Evolutionary conservation across 108 stramenopile species (phyloP), one percentile per base, ranked within the genome.

Genomic region (Pseudonitzschia multistriata): DNA sequence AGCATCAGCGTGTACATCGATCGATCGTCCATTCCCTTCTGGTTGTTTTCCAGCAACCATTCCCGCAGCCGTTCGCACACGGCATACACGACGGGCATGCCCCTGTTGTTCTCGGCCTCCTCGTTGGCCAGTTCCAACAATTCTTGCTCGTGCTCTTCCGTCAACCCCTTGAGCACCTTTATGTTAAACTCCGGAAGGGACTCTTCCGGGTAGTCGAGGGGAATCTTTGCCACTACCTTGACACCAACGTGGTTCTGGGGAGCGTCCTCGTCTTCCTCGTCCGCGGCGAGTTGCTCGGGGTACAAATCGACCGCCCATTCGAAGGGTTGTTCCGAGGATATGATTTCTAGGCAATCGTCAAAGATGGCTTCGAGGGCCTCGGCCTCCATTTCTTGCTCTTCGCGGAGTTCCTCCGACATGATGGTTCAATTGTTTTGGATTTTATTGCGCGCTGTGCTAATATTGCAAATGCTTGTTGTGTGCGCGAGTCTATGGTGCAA

Each of bases 1-100:
- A 91, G 83, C 91, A 92, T 95, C 71, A 90, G 91, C 1, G 91
- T 91, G 73, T 91, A 85, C 91, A 92, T 92, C 27, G 78, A 80
- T 8, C 76, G 68, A 79, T 95, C 94, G 74, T 92, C 94, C 73
- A 89, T 70, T n/a, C 94, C 94, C 78, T 90, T 88, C 37, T 81
- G 79, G 68, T 95, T 95, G 67, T 95, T 85, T 68, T 92, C 91
- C 11, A 79, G 83, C 48, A 95, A 65, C 94, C 94, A 95, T 62
- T 83, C 87, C 28, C 90, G 75, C 34, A 95, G 70, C 21, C 74
- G 75, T 72, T 95, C 94, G 36, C 88, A 88, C 8, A 95, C 80
- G 29, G 91, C 81, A 81, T 87, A 95, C 24, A 95, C 82, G 0
- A 81, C 72, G 2, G 94, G 90, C 82, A 89, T 82, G 19, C 94